Evolutionary conservation across 2,329 filamentous ascomycete genomes (phyloP), one percentile per base, ranked within the genome.

Genomic region (Cercospora sp.): DNA sequence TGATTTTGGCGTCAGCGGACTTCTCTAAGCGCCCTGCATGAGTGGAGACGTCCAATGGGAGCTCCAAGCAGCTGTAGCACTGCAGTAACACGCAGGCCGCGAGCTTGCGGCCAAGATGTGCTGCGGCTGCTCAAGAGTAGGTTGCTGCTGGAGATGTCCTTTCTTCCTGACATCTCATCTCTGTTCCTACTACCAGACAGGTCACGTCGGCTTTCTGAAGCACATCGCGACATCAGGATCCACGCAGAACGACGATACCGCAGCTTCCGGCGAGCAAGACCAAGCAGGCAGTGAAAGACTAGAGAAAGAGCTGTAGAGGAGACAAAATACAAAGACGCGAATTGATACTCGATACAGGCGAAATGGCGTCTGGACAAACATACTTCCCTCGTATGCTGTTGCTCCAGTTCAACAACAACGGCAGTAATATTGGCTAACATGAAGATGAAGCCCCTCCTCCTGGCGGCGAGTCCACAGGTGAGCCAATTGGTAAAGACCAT

Each of bases 21-120:
- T 26, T 7, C 59, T 63, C 63, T 65, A 64, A 42, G 67, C 63
- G 69, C 69, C 69, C 64, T 69, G 69, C 64, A 71, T 65, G 30
- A 66, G 48, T 42, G 62, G 51, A 64, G 51, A 42, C 20, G 31
- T 33, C 70, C 68, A 72, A 72, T 72, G 60, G 55, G 45, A 68
- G 70, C 66, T 65, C 30, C 23, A 18, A 64, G 59, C 67, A 67
- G 42, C 66, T 64, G 67, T 63, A 66, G 65, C 53, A 57, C 40
- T 61, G 61, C 63, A 66, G 65, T 33, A 57, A 23, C 57, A 61
- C 63, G 48, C 60, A 68, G 66, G 62, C 60, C 63, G 63, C 65
- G 65, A 68, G 60, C 28, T 31, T 55, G 60, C 69, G 67, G 67
- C 69, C 65, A 64, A 68, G 65, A 63, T 68, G 45, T 26, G 62